phyloP scores from a whole-genome alignment of 805 yeast species.

The Yarrowia divulgata region DNA sequence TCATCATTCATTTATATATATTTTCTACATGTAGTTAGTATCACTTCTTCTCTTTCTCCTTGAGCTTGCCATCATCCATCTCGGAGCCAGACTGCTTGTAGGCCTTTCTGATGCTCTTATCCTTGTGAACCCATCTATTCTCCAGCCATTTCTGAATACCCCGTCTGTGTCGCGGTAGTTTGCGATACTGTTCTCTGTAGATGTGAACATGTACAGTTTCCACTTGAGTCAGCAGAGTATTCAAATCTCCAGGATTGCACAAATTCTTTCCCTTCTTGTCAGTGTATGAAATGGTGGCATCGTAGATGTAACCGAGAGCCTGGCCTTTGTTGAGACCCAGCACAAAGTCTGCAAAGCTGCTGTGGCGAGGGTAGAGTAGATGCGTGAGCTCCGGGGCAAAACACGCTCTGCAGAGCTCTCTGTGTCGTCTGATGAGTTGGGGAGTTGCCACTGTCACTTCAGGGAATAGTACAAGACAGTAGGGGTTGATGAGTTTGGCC shows the following conservation, averaged over 20 bases:
- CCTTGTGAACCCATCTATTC: slow-evolving; percentile 73
- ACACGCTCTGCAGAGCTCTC: slow-evolving; percentile 60
- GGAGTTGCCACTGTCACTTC: slow-evolving; percentile 69
- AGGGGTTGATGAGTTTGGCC: slow-evolving; percentile 45
- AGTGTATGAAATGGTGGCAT: slow-evolving; percentile 60
- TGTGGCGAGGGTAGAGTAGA: slow-evolving; percentile 78
- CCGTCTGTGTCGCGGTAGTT: slow-evolving; percentile 43
- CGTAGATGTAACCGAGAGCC: slow-evolving; percentile 54
- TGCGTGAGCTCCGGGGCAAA: slow-evolving; percentile 67
- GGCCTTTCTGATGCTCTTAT: slow-evolving; percentile 47
- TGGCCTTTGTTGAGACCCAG: slow-evolving; percentile 45
- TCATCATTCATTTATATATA: background rate
- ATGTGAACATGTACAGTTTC: slow-evolving; percentile 44
- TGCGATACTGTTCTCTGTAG: slow-evolving; percentile 32
- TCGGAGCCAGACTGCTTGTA: slow-evolving; percentile 51
- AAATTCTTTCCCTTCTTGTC: slow-evolving; percentile 41
- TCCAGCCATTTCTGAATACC: slow-evolving; percentile 73
- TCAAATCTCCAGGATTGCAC: slow-evolving; percentile 40
- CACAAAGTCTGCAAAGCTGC: slow-evolving; percentile 47
- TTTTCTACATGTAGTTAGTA: background rate
- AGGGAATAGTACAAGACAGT: slow-evolving; percentile 78
- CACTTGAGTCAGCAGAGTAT: slow-evolving; percentile 38
- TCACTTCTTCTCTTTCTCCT: slow-evolving; percentile 9
- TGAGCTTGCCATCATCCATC: slow-evolving; percentile 39
- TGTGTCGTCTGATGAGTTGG: slow-evolving; percentile 56